A percentile compares a stretch with the other conserved stretches of the same genome.
Conservation (phyloP, 768 basidiomycete species). For the Serendipita sp. region DNA sequence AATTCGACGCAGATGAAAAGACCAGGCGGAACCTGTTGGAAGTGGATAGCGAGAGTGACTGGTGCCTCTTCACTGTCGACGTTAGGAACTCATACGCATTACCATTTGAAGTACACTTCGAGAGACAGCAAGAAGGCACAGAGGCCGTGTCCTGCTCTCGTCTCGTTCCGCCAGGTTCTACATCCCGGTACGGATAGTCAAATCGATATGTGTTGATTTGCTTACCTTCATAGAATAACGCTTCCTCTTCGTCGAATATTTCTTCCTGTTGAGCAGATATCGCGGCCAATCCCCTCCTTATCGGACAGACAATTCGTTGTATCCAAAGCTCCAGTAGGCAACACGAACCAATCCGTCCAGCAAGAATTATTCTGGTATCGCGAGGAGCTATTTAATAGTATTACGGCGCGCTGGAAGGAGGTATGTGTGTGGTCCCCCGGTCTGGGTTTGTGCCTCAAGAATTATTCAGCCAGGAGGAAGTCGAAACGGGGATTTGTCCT, state of each 20-base stretch:
- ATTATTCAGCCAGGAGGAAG: constrained; percentile 51
- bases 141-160: constrained; percentile 29
- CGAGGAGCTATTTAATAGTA: constrained; percentile 58
- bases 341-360: constrained; percentile 42
- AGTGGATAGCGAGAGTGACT: constrained; percentile 34
- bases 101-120: constrained; percentile 78
- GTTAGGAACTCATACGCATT: constrained; percentile 84
- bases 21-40: constrained; percentile 20
- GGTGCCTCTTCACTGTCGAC: constrained; percentile 80
- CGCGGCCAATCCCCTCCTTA: constrained; percentile 61
- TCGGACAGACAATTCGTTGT: constrained; percentile 87
- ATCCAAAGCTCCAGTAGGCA: constrained; percentile 46
- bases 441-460: not conserved
- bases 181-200: constrained; percentile 42
- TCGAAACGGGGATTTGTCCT: constrained; percentile 57
- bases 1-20: constrained; percentile 11
- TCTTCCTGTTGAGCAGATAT: constrained; percentile 39
- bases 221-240: constrained; percentile 30
- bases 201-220: not conserved
- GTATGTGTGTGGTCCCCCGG: constrained; percentile 26
- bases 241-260: constrained; percentile 57
- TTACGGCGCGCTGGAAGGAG: constrained; percentile 74
- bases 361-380: constrained; percentile 92
- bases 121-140: constrained; percentile 42
- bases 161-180: constrained; percentile 76